Conservation (phyloP, 805 yeast genomes). For the Dipodascus geniculatus region DNA sequence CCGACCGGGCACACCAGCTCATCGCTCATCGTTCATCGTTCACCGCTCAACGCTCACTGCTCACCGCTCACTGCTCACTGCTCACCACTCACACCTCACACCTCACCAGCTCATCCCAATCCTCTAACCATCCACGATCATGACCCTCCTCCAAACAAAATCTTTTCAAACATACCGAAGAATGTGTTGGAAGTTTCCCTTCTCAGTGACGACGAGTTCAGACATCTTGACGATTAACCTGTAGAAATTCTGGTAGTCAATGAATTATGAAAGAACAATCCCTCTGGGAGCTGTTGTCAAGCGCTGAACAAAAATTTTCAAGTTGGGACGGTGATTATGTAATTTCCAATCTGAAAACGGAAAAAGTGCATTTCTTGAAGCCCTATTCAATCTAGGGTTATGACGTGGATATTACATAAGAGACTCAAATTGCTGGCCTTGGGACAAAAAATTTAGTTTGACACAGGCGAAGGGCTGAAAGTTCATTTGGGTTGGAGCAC, state of each 20-base stretch:
- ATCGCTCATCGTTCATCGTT: too few species aligned
- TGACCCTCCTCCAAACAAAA: too few species aligned
- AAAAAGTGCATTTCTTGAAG: not conserved
- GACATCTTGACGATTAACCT: constrained; percentile 49
- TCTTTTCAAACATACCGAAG: constrained; percentile 97
- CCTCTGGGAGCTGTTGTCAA: not conserved
- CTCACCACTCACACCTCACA: too few species aligned
- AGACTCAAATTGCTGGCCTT: not conserved
- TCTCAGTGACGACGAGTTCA: constrained; percentile 89
- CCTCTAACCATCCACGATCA: too few species aligned
- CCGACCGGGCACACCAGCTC: too few species aligned
- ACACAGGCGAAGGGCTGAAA: not conserved
- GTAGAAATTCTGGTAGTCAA: not conserved
- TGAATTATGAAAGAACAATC: not conserved
- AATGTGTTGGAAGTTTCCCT: constrained; percentile 99
- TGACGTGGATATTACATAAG: not conserved
- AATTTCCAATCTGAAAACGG: not conserved
- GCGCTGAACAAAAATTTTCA: not conserved
- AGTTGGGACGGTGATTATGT: not conserved
- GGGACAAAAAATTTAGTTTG: not conserved
- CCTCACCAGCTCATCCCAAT: too few species aligned
- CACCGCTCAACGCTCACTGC: too few species aligned
- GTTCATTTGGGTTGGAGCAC: not conserved
- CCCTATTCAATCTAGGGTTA: not conserved
- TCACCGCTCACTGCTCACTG: too few species aligned